A percentile compares a stretch with the other conserved stretches of the same genome.
These are phyloP conservation scores for Rhazya stricta DNA, from an alignment of 257 asterid species.

Conservation along the genomic window DNA sequence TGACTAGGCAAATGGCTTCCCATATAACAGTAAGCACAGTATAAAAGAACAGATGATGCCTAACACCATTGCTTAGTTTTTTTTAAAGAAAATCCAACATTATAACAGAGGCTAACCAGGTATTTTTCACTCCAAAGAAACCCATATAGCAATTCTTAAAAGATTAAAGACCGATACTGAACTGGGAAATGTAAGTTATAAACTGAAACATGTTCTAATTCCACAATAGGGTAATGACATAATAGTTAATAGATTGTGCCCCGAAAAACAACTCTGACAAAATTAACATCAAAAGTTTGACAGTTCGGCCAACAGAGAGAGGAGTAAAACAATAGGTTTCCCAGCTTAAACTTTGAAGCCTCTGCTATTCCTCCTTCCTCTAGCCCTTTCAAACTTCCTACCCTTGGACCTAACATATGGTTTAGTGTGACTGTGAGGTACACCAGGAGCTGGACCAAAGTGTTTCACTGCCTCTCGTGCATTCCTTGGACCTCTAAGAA, in stretches of 20 bases:
- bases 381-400: slow-evolving; percentile 32
- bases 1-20: background rate
- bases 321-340: background rate
- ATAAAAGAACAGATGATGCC: too few relatives aligned
- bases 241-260: slow-evolving; percentile 1
- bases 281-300: background rate
- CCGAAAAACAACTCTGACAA: slow-evolving; percentile 3
- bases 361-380: slow-evolving; percentile 35
- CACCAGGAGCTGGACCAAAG: slow-evolving; percentile 41
- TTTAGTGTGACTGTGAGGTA: slow-evolving; percentile 37
- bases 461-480: slow-evolving; percentile 38
- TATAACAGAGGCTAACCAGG: background rate
- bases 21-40: too few relatives aligned
- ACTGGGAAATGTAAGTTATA: background rate
- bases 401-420: slow-evolving; percentile 38
- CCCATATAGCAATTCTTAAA: background rate
- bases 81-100: background rate
- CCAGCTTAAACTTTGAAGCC: slow-evolving; percentile 31
- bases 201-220: background rate
- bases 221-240: background rate
- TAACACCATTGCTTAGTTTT: background rate
- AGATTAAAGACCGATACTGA: background rate
- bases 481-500: slow-evolving; percentile 35
- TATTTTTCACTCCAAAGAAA: background rate
- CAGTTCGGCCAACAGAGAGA: background rate